Evolutionary conservation across 2,329 filamentous ascomycete genomes (phyloP).

Genomic region (Clonostachys byssicola): DNA sequence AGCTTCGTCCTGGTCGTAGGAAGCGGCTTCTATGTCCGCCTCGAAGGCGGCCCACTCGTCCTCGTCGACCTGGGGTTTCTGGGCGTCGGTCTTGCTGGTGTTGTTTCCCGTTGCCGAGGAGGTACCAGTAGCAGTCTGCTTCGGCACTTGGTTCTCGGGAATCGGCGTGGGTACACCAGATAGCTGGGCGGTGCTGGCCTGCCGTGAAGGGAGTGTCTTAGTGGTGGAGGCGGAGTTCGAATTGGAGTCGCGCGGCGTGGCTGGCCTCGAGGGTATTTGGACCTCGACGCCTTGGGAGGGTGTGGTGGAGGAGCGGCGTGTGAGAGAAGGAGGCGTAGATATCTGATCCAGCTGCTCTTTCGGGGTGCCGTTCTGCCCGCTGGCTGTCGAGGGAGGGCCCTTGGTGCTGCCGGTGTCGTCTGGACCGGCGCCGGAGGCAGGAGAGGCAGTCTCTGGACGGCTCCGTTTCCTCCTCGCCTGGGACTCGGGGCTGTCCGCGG

Average conservation of each 20-base stretch:
- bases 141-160: background rate
- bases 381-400: background rate
- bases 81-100: constrained; percentile 3
- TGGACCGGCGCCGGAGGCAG: constrained; percentile 10
- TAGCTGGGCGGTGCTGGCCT: constrained; percentile 9
- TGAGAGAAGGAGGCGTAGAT: constrained; percentile 34
- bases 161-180: constrained; percentile 1
- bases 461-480: constrained; percentile 37
- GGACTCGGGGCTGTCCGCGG: constrained; percentile 21
- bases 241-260: constrained; percentile 47
- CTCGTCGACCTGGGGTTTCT: constrained; percentile 48
- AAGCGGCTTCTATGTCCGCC: constrained; percentile 63
- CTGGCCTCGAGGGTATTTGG: constrained; percentile 59
- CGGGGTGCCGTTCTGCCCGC: constrained; percentile 11
- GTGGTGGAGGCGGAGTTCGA: constrained; percentile 29
- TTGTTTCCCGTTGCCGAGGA: constrained; percentile 3
- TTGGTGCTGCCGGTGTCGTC: constrained; percentile 9
- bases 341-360: constrained; percentile 6
- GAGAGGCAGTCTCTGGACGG: constrained; percentile 25
- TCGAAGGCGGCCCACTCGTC: constrained; percentile 86
- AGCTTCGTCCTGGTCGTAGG: constrained; percentile 50
- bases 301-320: constrained; percentile 44
- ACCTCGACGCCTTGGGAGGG: constrained; percentile 54
- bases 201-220: constrained; percentile 21
- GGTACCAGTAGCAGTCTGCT: constrained; percentile 16